phyloP scores from a whole-genome alignment of 2,329 filamentous ascomycete genomes.

The Pezicula neosporulosa region DNA sequence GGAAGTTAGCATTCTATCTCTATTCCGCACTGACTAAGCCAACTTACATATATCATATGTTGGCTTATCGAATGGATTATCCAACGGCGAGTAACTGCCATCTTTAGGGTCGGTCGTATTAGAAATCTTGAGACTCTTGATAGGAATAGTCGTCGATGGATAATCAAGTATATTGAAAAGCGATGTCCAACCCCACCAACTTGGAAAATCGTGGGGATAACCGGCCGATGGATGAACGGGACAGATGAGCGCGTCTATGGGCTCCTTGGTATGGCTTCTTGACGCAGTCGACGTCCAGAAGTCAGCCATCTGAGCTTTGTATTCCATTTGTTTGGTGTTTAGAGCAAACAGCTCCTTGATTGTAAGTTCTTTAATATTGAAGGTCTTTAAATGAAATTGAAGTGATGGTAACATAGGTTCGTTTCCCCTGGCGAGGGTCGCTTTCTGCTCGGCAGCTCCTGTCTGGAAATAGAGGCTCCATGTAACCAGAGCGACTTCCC shows the following conservation, averaged over 20 bases:
- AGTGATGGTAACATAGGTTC: too few species aligned
- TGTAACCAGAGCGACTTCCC: too few species aligned
- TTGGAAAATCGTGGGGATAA: constrained; percentile 3
- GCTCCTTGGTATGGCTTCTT: neutral
- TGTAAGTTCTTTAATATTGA: neutral
- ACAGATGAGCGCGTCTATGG: constrained; percentile 6
- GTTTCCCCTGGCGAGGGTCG: too few species aligned
- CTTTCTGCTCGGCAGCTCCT: too few species aligned
- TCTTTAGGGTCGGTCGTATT: constrained; percentile 10
- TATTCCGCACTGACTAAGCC: neutral
- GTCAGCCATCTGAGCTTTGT: too few species aligned
- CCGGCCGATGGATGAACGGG: constrained; percentile 2
- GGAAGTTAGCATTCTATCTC: neutral
- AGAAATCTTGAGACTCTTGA: constrained; percentile 7
- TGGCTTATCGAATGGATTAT: constrained; percentile 10
- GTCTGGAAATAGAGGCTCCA: too few species aligned
- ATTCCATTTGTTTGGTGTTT: neutral
- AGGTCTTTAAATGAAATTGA: neutral
- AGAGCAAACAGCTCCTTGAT: neutral
- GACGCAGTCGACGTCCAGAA: neutral
- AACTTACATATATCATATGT: constrained; percentile 8
- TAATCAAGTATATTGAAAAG: constrained; percentile 9
- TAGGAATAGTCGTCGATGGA: constrained; percentile 2
- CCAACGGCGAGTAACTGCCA: neutral
- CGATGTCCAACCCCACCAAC: constrained; percentile 7